These are phyloP conservation scores for Paracoccidioides brasiliensis DNA, from an alignment of 2,329 filamentous ascomycete genomes.

Conservation along the genomic window DNA sequence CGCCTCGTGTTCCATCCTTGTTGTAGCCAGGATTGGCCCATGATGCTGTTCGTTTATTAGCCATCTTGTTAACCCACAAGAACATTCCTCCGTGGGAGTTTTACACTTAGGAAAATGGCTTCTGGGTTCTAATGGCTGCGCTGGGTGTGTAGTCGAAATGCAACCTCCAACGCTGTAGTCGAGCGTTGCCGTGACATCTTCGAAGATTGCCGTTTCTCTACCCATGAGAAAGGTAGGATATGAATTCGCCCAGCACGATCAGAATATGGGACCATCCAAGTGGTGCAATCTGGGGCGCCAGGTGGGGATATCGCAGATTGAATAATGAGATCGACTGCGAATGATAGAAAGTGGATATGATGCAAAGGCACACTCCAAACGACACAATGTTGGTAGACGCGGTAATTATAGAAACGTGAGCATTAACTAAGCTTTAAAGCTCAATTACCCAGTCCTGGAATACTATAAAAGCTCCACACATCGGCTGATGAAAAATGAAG, in stretches of 20 bases:
- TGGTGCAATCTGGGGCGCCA: too few species aligned
- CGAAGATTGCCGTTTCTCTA: background rate
- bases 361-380: too few species aligned
- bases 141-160: background rate
- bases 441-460: too few species aligned
- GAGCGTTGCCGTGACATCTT: background rate
- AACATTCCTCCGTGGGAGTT: background rate
- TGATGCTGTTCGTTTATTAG: background rate
- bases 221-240: background rate
- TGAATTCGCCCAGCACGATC: background rate
- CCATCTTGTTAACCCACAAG: background rate
- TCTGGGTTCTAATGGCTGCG: background rate
- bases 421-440: too few species aligned
- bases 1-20: background rate
- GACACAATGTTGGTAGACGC: too few species aligned
- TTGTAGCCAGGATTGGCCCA: background rate
- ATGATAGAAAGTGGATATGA: too few species aligned
- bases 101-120: background rate
- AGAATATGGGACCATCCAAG: too few species aligned
- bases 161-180: background rate
- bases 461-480: too few species aligned
- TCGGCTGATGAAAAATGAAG: too few species aligned
- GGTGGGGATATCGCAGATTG: too few species aligned
- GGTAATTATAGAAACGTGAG: too few species aligned
- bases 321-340: too few species aligned